Base-by-base conservation (phyloP, 2,329 filamentous ascomycete species). In the Alternaria alternata region DNA sequence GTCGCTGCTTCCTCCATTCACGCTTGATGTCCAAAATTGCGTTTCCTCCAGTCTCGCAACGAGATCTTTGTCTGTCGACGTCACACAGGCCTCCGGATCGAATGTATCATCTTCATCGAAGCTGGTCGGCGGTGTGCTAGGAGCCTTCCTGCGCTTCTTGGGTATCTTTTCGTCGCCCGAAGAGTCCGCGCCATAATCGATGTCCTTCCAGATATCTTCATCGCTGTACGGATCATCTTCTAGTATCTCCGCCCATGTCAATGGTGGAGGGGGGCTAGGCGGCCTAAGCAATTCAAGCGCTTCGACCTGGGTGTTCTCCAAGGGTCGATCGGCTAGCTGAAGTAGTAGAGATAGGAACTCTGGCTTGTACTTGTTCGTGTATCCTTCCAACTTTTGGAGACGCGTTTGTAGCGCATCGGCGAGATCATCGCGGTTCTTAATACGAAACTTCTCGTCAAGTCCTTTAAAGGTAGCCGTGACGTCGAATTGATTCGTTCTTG, bases 401-500 rank as follows among this genome's bases (percentile, higher is more conserved):
- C 91, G 84, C 43, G 75, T 72, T 39, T 82, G 80, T 36, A 93
- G 80, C 6, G 88, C 89, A 74, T 94, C 89, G 12, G 93, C 92
- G 26, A 97, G 81, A 39, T 87, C 88, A 69, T 97, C 94, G 63
- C 91, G 88, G 72, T 91, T 89, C 48, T 92, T 85, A 54, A 98
- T 85, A 32, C 88, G 86, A 69, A 97, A 95, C 69, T 94, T 93
- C 80, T 98, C 95, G 67, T 94, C 89, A 3, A 97, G 82, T 1
- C 82, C 82, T 22, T 76, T 69, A 18, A 79, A 74, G 36, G 68
- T 77, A 3, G 77, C 66, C 42, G 76, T 74, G 30, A 84, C 76
- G n/a, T 81, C 80, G 68, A 84, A 84, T 53, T 83, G 82, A 62
- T 83, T 84, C 1, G 80, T 81, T 34, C 82, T 79, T 47, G 73